phyloP scores from a whole-genome alignment of 2,329 filamentous ascomycete species.

The Sporothrix humicola region DNA sequence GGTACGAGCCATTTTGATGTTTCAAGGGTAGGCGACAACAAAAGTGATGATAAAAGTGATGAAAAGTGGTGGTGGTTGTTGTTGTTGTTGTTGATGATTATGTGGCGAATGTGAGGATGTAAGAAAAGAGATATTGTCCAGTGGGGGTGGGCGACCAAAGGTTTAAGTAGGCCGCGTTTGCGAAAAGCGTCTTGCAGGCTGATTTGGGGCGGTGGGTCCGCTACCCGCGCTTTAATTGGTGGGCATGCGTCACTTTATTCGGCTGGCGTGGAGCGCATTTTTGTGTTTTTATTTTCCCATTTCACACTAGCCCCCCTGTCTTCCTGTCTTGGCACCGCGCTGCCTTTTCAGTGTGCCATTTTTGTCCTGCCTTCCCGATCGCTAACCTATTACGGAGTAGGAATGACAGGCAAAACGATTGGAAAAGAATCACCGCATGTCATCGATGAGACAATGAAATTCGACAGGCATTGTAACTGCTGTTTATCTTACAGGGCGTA shows the following conservation, averaged over 20 bases:
- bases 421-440: too few species aligned
- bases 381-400: background rate
- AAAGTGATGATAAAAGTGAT: conserved; percentile 33
- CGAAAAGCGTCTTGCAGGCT: conserved; percentile 45
- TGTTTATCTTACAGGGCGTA: too few species aligned
- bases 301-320: conserved; percentile 1
- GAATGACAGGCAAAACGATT: too few species aligned
- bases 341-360: background rate
- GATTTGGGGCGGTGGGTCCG: conserved; percentile 42
- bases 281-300: conserved; percentile 17
- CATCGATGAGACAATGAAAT: too few species aligned
- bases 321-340: background rate
- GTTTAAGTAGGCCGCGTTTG: conserved; percentile 47
- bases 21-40: conserved; percentile 28
- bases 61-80: conserved; percentile 41
- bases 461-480: too few species aligned
- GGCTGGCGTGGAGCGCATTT: conserved; percentile 25
- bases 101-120: conserved; percentile 44
- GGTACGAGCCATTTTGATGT: conserved; percentile 64
- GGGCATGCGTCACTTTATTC: conserved; percentile 1
- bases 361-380: background rate
- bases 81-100: conserved; percentile 43
- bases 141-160: conserved; percentile 52
- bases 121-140: conserved; percentile 46
- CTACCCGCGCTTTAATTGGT: conserved; percentile 3